Evolutionary conservation across 2,329 filamentous ascomycete genomes (phyloP).

Genomic region (Xylaria sp.): DNA sequence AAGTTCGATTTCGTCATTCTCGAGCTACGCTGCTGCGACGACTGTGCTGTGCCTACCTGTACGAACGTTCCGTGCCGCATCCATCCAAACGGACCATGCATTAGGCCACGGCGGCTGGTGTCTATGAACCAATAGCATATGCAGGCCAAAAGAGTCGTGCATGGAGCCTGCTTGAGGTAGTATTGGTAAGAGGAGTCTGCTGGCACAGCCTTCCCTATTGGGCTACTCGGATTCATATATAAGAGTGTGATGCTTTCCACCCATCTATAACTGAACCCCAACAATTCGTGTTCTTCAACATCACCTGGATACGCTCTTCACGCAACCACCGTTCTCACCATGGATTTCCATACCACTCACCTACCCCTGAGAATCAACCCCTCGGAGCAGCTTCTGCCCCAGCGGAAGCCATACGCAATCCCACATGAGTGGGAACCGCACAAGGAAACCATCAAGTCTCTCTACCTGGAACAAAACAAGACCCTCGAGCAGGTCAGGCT

Average conservation of each 20-base stretch:
- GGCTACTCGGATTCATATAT: not conserved
- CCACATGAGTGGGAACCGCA: slow-evolving; percentile 29
- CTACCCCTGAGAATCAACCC: not conserved
- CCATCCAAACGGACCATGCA: not conserved
- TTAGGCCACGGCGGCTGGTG: not conserved
- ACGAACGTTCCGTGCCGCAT: not conserved
- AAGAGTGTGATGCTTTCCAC: not conserved
- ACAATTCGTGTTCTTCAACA: not conserved
- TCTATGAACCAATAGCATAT: slow-evolving; percentile 4
- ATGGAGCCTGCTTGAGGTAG: not conserved
- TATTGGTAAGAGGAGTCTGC: not conserved
- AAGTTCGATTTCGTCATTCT: slow-evolving; percentile 36
- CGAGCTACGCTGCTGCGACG: not conserved
- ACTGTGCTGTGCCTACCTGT: not conserved
- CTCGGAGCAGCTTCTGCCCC: not conserved
- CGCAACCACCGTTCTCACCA: not conserved
- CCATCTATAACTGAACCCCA: not conserved
- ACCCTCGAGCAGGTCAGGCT: slow-evolving; percentile 46
- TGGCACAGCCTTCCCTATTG: slow-evolving; percentile 1
- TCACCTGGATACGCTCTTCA: not conserved
- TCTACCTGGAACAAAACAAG: slow-evolving; percentile 46
- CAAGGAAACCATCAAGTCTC: slow-evolving; percentile 39
- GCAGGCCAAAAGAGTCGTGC: not conserved
- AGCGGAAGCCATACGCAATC: slow-evolving; percentile 20
- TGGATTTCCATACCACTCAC: slow-evolving; percentile 1